These are phyloP conservation scores for Phylloporus sp. DNA, from an alignment of 768 basidiomycete species.

Conservation along the genomic window DNA sequence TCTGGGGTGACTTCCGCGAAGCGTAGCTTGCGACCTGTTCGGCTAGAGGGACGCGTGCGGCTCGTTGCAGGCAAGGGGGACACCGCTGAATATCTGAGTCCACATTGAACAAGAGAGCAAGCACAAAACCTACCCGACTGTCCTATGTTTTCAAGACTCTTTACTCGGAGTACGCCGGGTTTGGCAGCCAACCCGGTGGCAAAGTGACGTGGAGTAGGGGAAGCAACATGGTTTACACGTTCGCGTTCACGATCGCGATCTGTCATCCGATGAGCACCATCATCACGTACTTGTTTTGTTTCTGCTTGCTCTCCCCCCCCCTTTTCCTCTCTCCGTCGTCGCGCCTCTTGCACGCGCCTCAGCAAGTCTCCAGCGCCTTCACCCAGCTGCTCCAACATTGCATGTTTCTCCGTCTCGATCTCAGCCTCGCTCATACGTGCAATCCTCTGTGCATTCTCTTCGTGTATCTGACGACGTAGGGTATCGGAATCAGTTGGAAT, in stretches of 20 bases:
- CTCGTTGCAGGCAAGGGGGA: slow-evolving; percentile 43
- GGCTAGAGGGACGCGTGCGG: slow-evolving; percentile 57
- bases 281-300: no score
- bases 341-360: slow-evolving; percentile 29
- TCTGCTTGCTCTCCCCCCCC: neutral
- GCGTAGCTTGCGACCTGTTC: slow-evolving; percentile 53
- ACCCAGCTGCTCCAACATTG: slow-evolving; percentile 73
- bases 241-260: neutral
- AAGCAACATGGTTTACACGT: neutral
- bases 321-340: slow-evolving; percentile 12
- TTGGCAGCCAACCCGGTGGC: slow-evolving; percentile 12
- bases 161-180: slow-evolving; percentile 28
- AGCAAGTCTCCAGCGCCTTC: slow-evolving; percentile 59
- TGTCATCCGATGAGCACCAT: neutral
- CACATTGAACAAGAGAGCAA: neutral
- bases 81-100: slow-evolving; percentile 27
- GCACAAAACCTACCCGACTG: slow-evolving; percentile 12
- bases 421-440: slow-evolving; percentile 70
- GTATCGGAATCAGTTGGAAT: slow-evolving; percentile 29
- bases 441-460: slow-evolving; percentile 62
- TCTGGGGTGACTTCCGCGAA: slow-evolving; percentile 72
- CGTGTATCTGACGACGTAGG: slow-evolving; percentile 54
- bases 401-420: slow-evolving; percentile 56
- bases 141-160: slow-evolving; percentile 28
- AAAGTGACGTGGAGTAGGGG: slow-evolving; percentile 10